Percentiles rank a stretch among this genome's conserved stretches.
phyloP scores from a whole-genome alignment of 2,329 filamentous ascomycete genomes.

The Ascochyta clinopodiicola region DNA sequence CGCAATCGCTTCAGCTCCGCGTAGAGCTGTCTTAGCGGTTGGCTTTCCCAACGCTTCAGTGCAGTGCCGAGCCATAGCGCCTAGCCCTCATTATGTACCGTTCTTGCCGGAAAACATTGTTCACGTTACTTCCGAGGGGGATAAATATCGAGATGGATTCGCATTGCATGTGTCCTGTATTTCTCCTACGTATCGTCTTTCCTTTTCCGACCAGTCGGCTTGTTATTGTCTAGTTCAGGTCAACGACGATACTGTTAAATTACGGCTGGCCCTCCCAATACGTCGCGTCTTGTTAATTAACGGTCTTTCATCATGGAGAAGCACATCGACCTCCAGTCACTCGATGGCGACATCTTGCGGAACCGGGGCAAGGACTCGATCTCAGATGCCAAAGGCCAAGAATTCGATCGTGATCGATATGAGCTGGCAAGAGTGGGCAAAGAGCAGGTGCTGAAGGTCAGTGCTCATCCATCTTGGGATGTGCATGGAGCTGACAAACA shows the following conservation, averaged over 20 bases:
- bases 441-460: slow-evolving; percentile 46
- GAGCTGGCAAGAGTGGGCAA: slow-evolving; percentile 46
- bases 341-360: slow-evolving; percentile 35
- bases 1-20: slow-evolving; percentile 31
- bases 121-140: slow-evolving; percentile 35
- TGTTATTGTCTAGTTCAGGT: slow-evolving; percentile 10
- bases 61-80: slow-evolving; percentile 30
- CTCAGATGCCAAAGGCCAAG: slow-evolving; percentile 33
- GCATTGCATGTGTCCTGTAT: slow-evolving; percentile 45
- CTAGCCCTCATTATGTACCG: slow-evolving; percentile 27
- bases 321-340: slow-evolving; percentile 34
- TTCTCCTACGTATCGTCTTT: slow-evolving; percentile 23
- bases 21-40: slow-evolving; percentile 26
- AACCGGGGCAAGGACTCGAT: slow-evolving; percentile 30
- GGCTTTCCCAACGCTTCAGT: slow-evolving; percentile 22
- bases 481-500: slow-evolving; percentile 10
- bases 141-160: slow-evolving; percentile 45
- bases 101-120: slow-evolving; percentile 41
- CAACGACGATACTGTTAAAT: slow-evolving; percentile 5
- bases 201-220: slow-evolving; percentile 28
- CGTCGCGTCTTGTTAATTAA: neutral
- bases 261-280: neutral
- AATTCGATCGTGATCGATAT: slow-evolving; percentile 43
- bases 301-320: slow-evolving; percentile 38
- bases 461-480: neutral